phyloP scores from a whole-genome alignment of 2,329 filamentous ascomycete genomes.

The Penicillium sp. region DNA sequence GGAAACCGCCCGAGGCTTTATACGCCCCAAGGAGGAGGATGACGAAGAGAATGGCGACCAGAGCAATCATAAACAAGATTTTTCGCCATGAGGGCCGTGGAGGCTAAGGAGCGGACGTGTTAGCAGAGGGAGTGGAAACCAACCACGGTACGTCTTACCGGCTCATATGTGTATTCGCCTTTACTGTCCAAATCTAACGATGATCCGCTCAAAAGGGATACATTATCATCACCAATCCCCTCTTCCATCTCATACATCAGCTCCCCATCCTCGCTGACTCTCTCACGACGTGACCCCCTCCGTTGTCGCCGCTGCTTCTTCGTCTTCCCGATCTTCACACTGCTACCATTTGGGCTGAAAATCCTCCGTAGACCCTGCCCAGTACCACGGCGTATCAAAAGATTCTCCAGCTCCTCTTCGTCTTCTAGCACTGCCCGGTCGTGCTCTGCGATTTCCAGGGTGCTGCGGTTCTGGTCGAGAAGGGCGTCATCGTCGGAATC shows the following conservation, averaged over 20 bases:
- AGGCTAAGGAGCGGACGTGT: slow-evolving; percentile 22
- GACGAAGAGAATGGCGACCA: slow-evolving; percentile 55
- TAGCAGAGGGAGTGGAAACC: slow-evolving; percentile 11
- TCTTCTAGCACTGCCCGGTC: slow-evolving; percentile 71
- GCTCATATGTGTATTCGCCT: slow-evolving; percentile 33
- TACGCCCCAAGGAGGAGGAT: slow-evolving; percentile 58
- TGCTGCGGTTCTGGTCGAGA: slow-evolving; percentile 64
- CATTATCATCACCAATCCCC: slow-evolving; percentile 64
- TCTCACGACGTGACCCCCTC: slow-evolving; percentile 48
- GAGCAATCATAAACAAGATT: slow-evolving; percentile 43
- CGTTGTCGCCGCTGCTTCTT: slow-evolving; percentile 54
- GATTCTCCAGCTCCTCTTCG: slow-evolving; percentile 62
- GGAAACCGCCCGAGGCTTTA: slow-evolving; percentile 49
- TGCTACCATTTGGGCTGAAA: slow-evolving; percentile 47
- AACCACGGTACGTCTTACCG: slow-evolving; percentile 24
- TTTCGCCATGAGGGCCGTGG: slow-evolving; percentile 31
- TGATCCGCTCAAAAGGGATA: slow-evolving; percentile 59
- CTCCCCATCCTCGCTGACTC: slow-evolving; percentile 65
- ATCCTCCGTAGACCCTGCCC: slow-evolving; percentile 41
- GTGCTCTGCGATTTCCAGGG: slow-evolving; percentile 67
- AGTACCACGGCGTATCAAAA: slow-evolving; percentile 44
- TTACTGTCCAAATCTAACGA: slow-evolving; percentile 54
- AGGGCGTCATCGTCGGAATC: slow-evolving; percentile 75
- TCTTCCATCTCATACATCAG: slow-evolving; percentile 92
- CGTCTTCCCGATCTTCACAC: slow-evolving; percentile 50